Percentiles rank a stretch among this genome's conserved stretches.
Conservation (phyloP, 495 filamentous ascomycete species). For the Aeminium ludgeri region DNA sequence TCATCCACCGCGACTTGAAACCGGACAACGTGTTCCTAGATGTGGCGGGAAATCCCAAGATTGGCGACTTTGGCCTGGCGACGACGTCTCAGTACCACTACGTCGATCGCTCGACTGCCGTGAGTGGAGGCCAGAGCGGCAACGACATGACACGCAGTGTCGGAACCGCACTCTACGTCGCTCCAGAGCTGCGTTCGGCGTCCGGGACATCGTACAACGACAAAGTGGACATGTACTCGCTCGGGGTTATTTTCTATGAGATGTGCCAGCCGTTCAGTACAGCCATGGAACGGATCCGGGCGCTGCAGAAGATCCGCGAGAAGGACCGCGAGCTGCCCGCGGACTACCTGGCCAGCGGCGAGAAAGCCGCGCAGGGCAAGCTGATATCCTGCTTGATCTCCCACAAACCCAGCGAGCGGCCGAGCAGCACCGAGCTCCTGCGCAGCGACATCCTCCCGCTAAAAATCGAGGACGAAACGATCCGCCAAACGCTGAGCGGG, state of each 20-base stretch:
- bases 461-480: conserved; percentile 81
- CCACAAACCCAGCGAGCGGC: conserved; percentile 64
- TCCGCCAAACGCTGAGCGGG: conserved; percentile 62
- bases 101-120: conserved; percentile 32
- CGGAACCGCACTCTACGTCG: conserved; percentile 89
- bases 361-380: conserved; percentile 53
- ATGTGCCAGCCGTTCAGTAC: conserved; percentile 75
- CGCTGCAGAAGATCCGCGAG: conserved; percentile 52
- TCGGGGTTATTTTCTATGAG: conserved; percentile 95
- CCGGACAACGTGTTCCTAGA: conserved; percentile 98
- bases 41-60: conserved; percentile 69
- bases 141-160: conserved; percentile 66
- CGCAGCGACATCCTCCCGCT: conserved; percentile 76
- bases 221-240: conserved; percentile 96
- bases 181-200: conserved; percentile 67
- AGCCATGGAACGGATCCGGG: conserved; percentile 75
- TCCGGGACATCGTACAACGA: conserved; percentile 65
- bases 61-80: conserved; percentile 91
- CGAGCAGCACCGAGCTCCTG: conserved; percentile 71
- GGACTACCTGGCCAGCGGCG: conserved; percentile 50
- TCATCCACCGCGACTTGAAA: conserved; percentile 95
- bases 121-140: conserved; percentile 31
- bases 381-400: conserved; percentile 68
- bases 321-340: conserved; percentile 49
- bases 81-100: conserved; percentile 61